A percentile compares a stretch with the other conserved stretches of the same genome.
These are phyloP conservation scores for Hericium rajendrae DNA, from an alignment of 768 basidiomycete genomes.

Conservation along the genomic window DNA sequence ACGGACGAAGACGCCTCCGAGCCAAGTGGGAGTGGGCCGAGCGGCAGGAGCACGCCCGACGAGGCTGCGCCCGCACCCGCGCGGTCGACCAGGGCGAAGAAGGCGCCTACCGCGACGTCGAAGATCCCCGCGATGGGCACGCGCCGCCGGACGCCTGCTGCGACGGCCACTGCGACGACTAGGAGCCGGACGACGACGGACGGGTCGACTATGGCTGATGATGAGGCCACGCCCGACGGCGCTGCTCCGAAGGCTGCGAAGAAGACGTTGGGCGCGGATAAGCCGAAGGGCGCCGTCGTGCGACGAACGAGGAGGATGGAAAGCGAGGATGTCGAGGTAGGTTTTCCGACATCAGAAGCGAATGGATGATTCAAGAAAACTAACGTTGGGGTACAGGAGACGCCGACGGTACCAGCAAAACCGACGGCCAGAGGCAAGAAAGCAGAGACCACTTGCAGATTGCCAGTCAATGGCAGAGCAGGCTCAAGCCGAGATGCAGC, in stretches of 20 bases:
- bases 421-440: background rate
- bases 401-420: background rate
- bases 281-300: constrained; percentile 5
- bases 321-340: constrained; percentile 2
- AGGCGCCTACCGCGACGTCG: background rate
- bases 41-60: constrained; percentile 4
- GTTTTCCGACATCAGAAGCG: background rate
- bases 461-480: background rate
- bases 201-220: constrained; percentile 8
- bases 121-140: background rate
- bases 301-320: constrained; percentile 15
- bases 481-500: constrained; percentile 4
- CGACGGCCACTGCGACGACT: background rate
- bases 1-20: constrained; percentile 3
- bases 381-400: background rate
- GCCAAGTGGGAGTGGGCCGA: constrained; percentile 3
- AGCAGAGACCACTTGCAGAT: background rate
- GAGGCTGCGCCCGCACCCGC: background rate
- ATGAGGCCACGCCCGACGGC: constrained; percentile 4
- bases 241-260: constrained; percentile 1
- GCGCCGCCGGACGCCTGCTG: background rate
- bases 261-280: background rate
- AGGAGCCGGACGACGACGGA: constrained; percentile 5
- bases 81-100: background rate
- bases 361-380: background rate